Conservation (phyloP, 139 green algal genomes). For the Medakamo hakoo region DNA sequence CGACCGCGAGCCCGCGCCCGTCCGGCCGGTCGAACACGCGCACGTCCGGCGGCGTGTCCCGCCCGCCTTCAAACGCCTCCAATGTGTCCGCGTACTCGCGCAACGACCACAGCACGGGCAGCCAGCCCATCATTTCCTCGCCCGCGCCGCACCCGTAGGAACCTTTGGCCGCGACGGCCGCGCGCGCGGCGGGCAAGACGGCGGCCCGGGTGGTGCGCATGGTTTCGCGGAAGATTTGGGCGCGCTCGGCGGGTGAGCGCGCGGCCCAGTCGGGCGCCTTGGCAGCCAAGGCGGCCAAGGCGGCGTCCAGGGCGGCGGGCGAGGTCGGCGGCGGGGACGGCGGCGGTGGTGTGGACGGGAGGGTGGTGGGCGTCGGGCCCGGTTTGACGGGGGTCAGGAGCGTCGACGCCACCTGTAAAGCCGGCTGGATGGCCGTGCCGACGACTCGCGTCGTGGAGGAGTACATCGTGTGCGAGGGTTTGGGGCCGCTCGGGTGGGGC, state of each 20-base stretch:
- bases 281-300: neutral
- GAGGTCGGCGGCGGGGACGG: neutral
- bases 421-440: neutral
- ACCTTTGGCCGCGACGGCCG: neutral
- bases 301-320: neutral
- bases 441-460: no score
- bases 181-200: neutral
- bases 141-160: neutral
- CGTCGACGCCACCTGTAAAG: neutral
- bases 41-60: neutral
- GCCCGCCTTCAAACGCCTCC: neutral
- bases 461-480: neutral
- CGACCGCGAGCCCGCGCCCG: no score
- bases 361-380: neutral
- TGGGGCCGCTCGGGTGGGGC: neutral
- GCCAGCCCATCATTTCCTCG: neutral
- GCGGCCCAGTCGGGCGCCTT: neutral
- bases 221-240: neutral
- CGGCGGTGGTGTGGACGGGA: neutral
- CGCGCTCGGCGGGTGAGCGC: neutral
- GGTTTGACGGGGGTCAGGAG: neutral
- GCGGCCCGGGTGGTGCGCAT: neutral
- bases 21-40: neutral
- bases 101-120: neutral
- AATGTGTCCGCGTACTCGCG: neutral